These are phyloP conservation scores for Fusarium citri DNA, from an alignment of 2,329 filamentous ascomycete genomes.

Conservation along the genomic window DNA sequence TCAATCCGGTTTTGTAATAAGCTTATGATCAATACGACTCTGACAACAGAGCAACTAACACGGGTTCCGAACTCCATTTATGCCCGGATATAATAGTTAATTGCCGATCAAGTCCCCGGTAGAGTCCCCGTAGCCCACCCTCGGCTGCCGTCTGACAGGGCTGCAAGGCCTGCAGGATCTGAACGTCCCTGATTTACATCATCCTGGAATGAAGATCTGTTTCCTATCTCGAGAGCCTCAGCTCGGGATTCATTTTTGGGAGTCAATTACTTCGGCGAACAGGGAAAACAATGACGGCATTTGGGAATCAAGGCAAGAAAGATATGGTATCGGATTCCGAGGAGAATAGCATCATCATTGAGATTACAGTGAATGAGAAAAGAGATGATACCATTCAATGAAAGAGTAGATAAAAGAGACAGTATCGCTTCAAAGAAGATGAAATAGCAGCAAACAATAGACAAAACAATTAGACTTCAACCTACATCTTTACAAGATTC, in stretches of 20 bases:
- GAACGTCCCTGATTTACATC: background rate
- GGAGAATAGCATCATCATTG: background rate
- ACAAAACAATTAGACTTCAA: constrained; percentile 25
- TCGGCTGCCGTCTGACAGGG: constrained; percentile 27
- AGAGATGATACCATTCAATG: background rate
- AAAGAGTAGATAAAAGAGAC: constrained; percentile 16
- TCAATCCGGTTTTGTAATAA: constrained; percentile 8
- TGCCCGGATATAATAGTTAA: background rate
- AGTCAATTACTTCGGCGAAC: background rate
- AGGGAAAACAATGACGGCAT: background rate
- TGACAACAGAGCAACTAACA: background rate
- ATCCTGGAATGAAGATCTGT: background rate
- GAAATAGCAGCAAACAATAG: background rate
- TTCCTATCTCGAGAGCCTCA: constrained; percentile 16
- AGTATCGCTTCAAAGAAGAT: background rate
- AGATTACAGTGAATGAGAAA: background rate
- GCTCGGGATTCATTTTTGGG: background rate
- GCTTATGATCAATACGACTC: background rate
- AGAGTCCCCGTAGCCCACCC: constrained; percentile 10
- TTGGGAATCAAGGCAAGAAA: background rate
- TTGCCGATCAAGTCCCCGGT: constrained; percentile 17
- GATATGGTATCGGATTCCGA: constrained; percentile 19
- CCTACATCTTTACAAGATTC: constrained; percentile 30
- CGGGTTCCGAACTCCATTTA: constrained; percentile 21
- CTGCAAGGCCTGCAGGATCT: background rate